These are phyloP conservation scores for Cordyceps cateniannulata DNA, from an alignment of 2,329 filamentous ascomycete species.

Conservation along the genomic window DNA sequence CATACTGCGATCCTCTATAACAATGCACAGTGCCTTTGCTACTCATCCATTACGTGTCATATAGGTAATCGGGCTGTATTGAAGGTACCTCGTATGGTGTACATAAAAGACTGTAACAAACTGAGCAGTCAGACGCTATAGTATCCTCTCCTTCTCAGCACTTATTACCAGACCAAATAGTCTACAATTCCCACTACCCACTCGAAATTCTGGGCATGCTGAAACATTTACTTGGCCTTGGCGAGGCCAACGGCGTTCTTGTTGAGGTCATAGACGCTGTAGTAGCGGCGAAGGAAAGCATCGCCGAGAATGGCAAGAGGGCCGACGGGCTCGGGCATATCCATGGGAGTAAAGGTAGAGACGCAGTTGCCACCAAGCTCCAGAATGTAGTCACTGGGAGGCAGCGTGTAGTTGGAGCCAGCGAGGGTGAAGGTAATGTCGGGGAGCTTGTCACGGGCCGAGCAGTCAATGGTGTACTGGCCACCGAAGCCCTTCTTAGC, in stretches of 20 bases:
- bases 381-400: conserved; percentile 86
- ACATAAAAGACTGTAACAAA: conserved; percentile 6
- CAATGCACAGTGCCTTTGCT: not conserved
- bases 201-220: not conserved
- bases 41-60: not conserved
- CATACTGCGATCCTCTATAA: too few relatives aligned
- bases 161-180: not conserved
- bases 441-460: conserved; percentile 71
- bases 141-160: not conserved
- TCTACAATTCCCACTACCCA: not conserved
- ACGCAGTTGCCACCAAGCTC: conserved; percentile 95
- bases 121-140: not conserved
- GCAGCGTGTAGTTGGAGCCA: conserved; percentile 90
- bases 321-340: conserved; percentile 78
- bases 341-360: conserved; percentile 96
- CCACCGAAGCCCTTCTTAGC: conserved; percentile 97
- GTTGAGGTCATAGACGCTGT: conserved; percentile 94
- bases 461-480: conserved; percentile 87
- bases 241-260: conserved; percentile 85
- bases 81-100: conserved; percentile 8
- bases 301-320: conserved; percentile 94
- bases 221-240: conserved; percentile 56
- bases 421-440: conserved; percentile 87
- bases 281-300: conserved; percentile 77
- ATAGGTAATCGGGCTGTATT: not conserved